phyloP scores from a whole-genome alignment of 2,329 filamentous ascomycete species.

The Neonectria faginata region DNA sequence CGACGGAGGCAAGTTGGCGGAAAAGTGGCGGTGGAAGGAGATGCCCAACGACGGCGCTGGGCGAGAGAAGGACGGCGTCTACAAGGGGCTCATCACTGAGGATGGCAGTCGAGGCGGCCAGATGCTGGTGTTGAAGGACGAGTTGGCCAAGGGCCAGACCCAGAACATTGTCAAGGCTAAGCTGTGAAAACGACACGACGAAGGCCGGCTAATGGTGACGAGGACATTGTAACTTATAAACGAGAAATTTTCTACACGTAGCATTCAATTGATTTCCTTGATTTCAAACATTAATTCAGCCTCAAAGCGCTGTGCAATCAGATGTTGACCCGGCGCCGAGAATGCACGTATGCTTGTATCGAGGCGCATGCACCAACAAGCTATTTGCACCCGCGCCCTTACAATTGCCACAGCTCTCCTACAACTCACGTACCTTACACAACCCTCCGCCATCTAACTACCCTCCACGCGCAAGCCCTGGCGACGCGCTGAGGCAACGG shows the following conservation, averaged over 20 bases:
- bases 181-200: slow-evolving; percentile 40
- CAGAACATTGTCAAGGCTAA: slow-evolving; percentile 39
- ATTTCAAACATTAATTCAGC: not conserved
- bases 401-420: slow-evolving; percentile 28
- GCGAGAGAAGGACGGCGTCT: slow-evolving; percentile 51
- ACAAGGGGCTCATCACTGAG: slow-evolving; percentile 58
- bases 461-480: not conserved
- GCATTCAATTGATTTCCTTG: slow-evolving; percentile 18
- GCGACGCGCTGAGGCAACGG: slow-evolving; percentile 30
- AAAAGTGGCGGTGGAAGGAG: slow-evolving; percentile 74
- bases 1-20: slow-evolving; percentile 61
- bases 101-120: slow-evolving; percentile 65
- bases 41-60: slow-evolving; percentile 56
- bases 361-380: slow-evolving; percentile 37
- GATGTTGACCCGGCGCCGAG: slow-evolving; percentile 12
- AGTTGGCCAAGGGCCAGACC: slow-evolving; percentile 50
- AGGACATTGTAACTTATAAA: slow-evolving; percentile 9
- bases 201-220: not conserved
- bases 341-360: slow-evolving; percentile 25
- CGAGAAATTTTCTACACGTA: slow-evolving; percentile 12
- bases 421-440: slow-evolving; percentile 1
- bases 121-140: slow-evolving; percentile 59
- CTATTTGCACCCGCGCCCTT: slow-evolving; percentile 9
- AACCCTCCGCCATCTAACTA: not conserved
- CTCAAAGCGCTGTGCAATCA: slow-evolving; percentile 7